Conservation (phyloP, 2,329 filamentous ascomycete genomes). For the Pleurostoma richardsiae region DNA sequence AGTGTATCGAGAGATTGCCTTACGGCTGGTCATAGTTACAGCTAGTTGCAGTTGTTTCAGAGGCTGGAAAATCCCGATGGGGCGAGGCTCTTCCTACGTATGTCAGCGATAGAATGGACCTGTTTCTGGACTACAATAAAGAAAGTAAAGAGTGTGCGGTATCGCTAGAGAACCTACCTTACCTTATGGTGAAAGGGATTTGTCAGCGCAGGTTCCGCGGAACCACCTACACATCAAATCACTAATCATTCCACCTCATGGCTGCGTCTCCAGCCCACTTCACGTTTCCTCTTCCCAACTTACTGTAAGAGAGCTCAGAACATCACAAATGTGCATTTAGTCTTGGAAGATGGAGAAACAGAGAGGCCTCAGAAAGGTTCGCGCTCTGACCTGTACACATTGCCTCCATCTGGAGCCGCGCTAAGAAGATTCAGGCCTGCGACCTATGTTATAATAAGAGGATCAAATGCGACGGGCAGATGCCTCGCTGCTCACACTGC, state of each 20-base stretch:
- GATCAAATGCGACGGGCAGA: constrained; percentile 26
- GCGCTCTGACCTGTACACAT: constrained; percentile 1
- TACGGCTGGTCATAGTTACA: no score
- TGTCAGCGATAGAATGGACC: no score
- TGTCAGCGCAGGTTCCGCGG: constrained; percentile 1
- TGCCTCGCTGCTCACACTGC: constrained; percentile 26
- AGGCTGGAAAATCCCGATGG: no score
- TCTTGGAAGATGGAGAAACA: neutral
- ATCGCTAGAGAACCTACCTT: no score
- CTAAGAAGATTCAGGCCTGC: constrained; percentile 16
- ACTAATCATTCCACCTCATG: neutral
- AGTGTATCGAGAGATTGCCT: no score
- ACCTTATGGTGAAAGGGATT: neutral
- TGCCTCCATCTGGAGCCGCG: neutral
- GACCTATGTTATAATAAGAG: constrained; percentile 26
- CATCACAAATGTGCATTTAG: constrained; percentile 1
- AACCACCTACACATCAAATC: neutral
- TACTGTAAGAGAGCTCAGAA: neutral
- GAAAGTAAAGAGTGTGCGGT: no score
- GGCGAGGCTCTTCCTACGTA: no score
- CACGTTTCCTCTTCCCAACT: neutral
- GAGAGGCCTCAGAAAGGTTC: constrained; percentile 2
- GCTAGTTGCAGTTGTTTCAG: no score
- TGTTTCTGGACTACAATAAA: no score
- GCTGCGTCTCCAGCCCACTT: neutral